Evolutionary conservation across 2,329 filamentous ascomycete species (phyloP).

Genomic region (Microdochium paspali): DNA sequence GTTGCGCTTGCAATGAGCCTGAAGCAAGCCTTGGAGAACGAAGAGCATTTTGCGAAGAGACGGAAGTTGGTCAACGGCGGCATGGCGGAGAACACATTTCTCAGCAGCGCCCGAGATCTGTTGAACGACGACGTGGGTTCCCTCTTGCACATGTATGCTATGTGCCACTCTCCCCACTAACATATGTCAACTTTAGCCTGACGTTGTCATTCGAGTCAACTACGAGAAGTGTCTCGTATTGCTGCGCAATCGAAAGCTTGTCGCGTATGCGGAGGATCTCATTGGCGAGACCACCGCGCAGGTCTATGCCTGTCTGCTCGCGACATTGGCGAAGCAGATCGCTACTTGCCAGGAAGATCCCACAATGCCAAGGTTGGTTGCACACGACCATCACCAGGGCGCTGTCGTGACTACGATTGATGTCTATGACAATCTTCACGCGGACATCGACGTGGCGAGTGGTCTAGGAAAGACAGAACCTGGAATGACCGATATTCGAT

Average conservation of each 20-base stretch:
- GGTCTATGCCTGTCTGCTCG: constrained; percentile 68
- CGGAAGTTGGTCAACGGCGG: constrained; percentile 44
- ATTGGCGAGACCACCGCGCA: constrained; percentile 66
- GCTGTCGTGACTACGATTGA: constrained; percentile 42
- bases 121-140: constrained; percentile 41
- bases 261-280: constrained; percentile 59
- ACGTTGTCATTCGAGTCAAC: constrained; percentile 70
- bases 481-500: constrained; percentile 30
- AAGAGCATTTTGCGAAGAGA: constrained; percentile 31
- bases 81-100: neutral
- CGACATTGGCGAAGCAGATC: constrained; percentile 59
- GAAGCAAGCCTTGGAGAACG: constrained; percentile 13
- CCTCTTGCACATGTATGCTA: neutral
- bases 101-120: neutral
- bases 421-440: constrained; percentile 43
- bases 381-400: constrained; percentile 20
- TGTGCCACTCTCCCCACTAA: neutral
- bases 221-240: constrained; percentile 77
- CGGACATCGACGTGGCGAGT: constrained; percentile 39
- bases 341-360: constrained; percentile 56
- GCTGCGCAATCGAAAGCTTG: constrained; percentile 69
- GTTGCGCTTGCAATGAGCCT: constrained; percentile 4
- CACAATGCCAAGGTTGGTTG: constrained; percentile 32
- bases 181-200: constrained; percentile 38
- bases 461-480: constrained; percentile 48